Conservation (phyloP, 2,329 filamentous ascomycete species). For the Fusarium drepaniforme region DNA sequence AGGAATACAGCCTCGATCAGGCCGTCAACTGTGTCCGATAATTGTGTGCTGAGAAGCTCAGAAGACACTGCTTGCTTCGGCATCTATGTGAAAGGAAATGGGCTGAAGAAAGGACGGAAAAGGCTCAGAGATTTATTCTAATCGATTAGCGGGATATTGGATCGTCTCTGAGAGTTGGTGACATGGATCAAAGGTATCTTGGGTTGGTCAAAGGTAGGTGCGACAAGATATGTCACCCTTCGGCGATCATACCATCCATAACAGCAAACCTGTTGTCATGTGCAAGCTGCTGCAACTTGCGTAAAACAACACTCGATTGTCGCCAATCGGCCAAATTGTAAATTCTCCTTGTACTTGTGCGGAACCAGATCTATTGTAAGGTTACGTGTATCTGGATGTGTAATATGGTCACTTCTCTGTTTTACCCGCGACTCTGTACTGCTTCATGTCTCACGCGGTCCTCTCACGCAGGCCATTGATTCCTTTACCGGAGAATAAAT, state of each 20-base stretch:
- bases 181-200: neutral
- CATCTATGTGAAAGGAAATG: neutral
- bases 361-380: neutral
- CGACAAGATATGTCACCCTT: neutral
- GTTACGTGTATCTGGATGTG: neutral
- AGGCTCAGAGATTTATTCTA: too few species aligned
- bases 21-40: neutral
- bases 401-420: neutral
- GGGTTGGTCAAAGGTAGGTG: neutral
- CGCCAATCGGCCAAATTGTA: neutral
- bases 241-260: neutral
- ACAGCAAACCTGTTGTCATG: neutral
- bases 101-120: neutral
- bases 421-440: neutral
- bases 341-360: neutral
- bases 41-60: neutral
- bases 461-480: neutral
- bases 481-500: neutral
- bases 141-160: too few species aligned
- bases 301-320: neutral
- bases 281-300: neutral
- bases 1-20: neutral
- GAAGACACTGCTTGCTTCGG: neutral
- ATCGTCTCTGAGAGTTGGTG: neutral
- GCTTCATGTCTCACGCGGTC: neutral